Conservation (phyloP, 495 filamentous ascomycete genomes). For the Apodospora peruviana region DNA sequence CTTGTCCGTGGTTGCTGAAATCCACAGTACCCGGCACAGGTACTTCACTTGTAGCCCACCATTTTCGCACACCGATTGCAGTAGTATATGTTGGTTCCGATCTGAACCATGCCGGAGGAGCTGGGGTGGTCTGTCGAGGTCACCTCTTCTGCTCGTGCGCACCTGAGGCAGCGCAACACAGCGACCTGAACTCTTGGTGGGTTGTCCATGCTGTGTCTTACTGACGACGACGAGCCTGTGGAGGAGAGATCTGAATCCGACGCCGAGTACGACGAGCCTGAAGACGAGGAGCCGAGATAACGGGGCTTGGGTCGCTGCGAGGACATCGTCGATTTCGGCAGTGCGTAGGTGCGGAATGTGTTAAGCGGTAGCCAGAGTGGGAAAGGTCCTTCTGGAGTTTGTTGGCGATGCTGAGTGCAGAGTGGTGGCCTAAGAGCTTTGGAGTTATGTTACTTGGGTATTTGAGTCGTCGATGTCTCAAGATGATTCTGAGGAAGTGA, state of each 20-base stretch:
- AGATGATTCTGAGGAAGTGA: neutral
- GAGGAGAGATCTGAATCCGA: constrained; percentile 25
- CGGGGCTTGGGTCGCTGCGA: constrained; percentile 27
- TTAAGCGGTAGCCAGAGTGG: neutral
- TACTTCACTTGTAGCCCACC: constrained; percentile 65
- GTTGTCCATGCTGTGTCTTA: constrained; percentile 38
- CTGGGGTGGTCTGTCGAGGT: constrained; percentile 49
- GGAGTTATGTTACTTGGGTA: neutral
- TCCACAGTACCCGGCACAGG: too few relatives aligned
- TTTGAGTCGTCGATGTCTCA: neutral
- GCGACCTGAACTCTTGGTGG: constrained; percentile 41
- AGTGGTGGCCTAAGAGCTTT: neutral
- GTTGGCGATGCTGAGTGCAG: neutral
- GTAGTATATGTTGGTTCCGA: constrained; percentile 76
- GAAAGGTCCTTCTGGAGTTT: neutral
- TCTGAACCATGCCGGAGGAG: constrained; percentile 55
- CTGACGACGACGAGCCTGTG: constrained; percentile 31
- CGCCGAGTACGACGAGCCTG: constrained; percentile 28
- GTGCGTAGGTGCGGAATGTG: neutral
- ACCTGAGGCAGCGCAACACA: constrained; percentile 50
- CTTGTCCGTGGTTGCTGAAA: too few relatives aligned
- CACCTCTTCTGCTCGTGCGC: constrained; percentile 49
- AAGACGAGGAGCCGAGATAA: constrained; percentile 34
- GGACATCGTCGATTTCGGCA: constrained; percentile 30
- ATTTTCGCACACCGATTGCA: constrained; percentile 68